Evolutionary conservation across 257 asterid genomes (phyloP), one percentile per base, ranked within the genome.

Genomic region (Solanum chiquidenum): DNA sequence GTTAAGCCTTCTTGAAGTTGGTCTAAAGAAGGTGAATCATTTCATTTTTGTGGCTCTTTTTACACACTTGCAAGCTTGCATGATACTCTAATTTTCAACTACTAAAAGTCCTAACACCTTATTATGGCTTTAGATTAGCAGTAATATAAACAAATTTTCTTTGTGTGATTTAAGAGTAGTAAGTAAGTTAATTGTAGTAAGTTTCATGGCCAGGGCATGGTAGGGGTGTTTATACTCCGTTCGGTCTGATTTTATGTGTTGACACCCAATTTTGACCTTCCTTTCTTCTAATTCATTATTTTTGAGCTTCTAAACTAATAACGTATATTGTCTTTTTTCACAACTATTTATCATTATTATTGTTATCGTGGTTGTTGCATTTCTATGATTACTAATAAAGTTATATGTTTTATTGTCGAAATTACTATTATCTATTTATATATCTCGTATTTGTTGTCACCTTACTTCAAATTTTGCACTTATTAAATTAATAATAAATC

Each of bases 11-110:
- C 16, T 49, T 49, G 68, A 82, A 13, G 55, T 40, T 55, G 86
- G 49, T 31, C 23, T 23, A 64, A 64, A 83, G 86, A 88, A 89
- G 93, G 91, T 77, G 88, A 89, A 84, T 91, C 94, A 92, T 90
- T 88, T n/a, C 75, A 90, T 85, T 42, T 84, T n/a, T 82, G 93
- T 90, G 94, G 62, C 29, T 64, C 83, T 23, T 44, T 11, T 31
- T 16, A 14, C 25, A 20, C 18, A 29, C 69, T 49, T 64, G 4
- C 68, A 18, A 82, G 69, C 44, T 80, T 80, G 86, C 86, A 82
- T 49, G 86, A 9, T 4, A 0, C 23, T 29, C 21, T 8, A 23
- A 16, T 40, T n/a, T 42, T 25, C 66, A 80, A 29, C 40, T 80
- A 27, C 2, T 72, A 72, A 9, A 31, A 31, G 10, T 16, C 40